Conservation (phyloP, 1,139 yeast species). For the Barnettozyma hawaiiensis region DNA sequence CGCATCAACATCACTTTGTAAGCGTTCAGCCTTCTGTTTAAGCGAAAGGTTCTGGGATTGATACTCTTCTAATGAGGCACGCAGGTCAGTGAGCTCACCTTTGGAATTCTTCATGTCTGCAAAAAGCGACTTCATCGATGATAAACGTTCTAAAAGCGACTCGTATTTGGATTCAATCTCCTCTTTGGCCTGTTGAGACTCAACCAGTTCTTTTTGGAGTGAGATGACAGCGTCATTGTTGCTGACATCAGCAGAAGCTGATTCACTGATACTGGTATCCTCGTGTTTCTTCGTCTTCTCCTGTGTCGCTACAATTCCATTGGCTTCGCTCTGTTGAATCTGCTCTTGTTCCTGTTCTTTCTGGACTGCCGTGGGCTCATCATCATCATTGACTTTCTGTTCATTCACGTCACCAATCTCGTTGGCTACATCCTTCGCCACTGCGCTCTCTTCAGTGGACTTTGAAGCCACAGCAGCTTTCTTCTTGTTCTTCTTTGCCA, state of each 20-base stretch:
- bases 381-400: neutral
- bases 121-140: constrained; percentile 75
- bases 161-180: constrained; percentile 69
- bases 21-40: constrained; percentile 28
- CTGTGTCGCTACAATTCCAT: neutral
- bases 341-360: no score
- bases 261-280: neutral
- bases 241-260: constrained; percentile 14
- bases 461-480: constrained; percentile 7
- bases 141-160: constrained; percentile 62
- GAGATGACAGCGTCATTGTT: constrained; percentile 19
- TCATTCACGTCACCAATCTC: neutral
- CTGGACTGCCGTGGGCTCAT: no score
- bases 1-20: constrained; percentile 29
- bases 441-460: constrained; percentile 1
- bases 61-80: constrained; percentile 36
- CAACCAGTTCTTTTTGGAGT: constrained; percentile 34
- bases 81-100: constrained; percentile 57
- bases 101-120: constrained; percentile 74
- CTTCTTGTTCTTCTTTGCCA: constrained; percentile 17
- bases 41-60: constrained; percentile 32
- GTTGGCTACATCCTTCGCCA: constrained; percentile 7
- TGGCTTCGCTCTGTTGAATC: neutral
- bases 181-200: constrained; percentile 52
- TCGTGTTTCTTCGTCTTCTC: neutral